Evolutionary conservation across 2,329 filamentous ascomycete genomes (phyloP), one percentile per base, ranked within the genome.

Genomic region (Hansfordia pulvinata): DNA sequence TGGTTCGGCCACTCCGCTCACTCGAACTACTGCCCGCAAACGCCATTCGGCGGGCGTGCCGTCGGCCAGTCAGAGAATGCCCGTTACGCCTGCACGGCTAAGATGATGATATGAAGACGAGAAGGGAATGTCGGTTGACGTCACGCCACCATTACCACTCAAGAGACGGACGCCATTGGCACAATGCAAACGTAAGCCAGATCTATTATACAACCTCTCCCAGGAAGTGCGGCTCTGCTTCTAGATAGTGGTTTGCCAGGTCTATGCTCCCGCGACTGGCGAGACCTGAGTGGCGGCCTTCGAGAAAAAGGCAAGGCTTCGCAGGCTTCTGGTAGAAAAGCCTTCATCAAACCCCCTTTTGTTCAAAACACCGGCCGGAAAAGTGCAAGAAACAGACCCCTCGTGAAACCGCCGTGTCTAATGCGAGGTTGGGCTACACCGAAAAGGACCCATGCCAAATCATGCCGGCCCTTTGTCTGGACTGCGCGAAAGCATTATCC

Each of bases 121-220:
- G n/a, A n/a, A n/a, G n/a, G n/a, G n/a, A n/a, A n/a, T n/a, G n/a
- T n/a, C n/a, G n/a, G n/a, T n/a, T n/a, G n/a, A n/a, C n/a, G n/a
- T n/a, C n/a, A n/a, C n/a, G n/a, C n/a, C n/a, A n/a, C n/a, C n/a
- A n/a, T n/a, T n/a, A n/a, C n/a, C n/a, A n/a, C n/a, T n/a, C n/a
- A n/a, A n/a, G n/a, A n/a, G n/a, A n/a, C n/a, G n/a, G n/a, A n/a
- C n/a, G n/a, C n/a, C n/a, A n/a, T n/a, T n/a, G n/a, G n/a, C n/a
- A n/a, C n/a, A n/a, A n/a, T n/a, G n/a, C n/a, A n/a, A n/a, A n/a
- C n/a, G n/a, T n/a, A 35, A 42, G 36, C 36, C 32, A 40, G 43
- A 30, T 47, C 35, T 47, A 47, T 47, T 44, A 37, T 47, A 47
- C 44, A 47, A 40, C 39, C 35, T 36, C 38, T 34, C 10, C 33